Percentiles rank a stretch among this genome's conserved stretches.
These are phyloP conservation scores for Quercus berberidifolia DNA, from an alignment of 306 rosid genomes.

Conservation along the genomic window DNA sequence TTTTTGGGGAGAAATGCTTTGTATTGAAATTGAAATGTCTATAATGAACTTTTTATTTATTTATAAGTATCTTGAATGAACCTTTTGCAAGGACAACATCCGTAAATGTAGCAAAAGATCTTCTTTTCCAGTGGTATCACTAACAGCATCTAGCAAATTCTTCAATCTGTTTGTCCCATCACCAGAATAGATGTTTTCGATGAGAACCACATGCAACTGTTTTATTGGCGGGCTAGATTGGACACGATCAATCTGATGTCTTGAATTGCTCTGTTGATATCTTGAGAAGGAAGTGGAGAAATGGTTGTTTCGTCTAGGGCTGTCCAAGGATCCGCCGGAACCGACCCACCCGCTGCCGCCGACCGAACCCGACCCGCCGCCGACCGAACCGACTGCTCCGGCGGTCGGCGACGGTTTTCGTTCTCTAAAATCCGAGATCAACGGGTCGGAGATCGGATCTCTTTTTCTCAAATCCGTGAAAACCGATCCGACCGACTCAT, in stretches of 20 bases:
- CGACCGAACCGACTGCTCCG: no score
- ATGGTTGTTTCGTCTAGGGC: conserved; percentile 66
- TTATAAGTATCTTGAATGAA: conserved; percentile 22
- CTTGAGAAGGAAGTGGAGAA: conserved; percentile 39
- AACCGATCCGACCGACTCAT: no score
- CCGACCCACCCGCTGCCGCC: no score
- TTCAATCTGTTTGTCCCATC: conserved; percentile 50
- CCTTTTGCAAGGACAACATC: conserved; percentile 86
- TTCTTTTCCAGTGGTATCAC: conserved; percentile 81
- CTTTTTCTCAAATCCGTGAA: no score
- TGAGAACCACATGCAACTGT: conserved; percentile 62
- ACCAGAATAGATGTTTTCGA: conserved; percentile 50
- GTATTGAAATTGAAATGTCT: no score
- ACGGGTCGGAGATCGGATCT: no score
- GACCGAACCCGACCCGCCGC: no score
- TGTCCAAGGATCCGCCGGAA: no score
- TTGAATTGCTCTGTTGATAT: conserved; percentile 40
- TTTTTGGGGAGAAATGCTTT: no score
- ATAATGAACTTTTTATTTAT: no score
- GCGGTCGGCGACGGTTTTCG: no score
- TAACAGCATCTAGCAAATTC: conserved; percentile 38
- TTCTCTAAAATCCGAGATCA: no score
- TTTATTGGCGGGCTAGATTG: conserved; percentile 53
- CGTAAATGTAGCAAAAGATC: conserved; percentile 68
- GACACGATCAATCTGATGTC: conserved; percentile 52